These are phyloP conservation scores for Amniculicola lignicola DNA, from an alignment of 495 filamentous ascomycete species.

Conservation along the genomic window DNA sequence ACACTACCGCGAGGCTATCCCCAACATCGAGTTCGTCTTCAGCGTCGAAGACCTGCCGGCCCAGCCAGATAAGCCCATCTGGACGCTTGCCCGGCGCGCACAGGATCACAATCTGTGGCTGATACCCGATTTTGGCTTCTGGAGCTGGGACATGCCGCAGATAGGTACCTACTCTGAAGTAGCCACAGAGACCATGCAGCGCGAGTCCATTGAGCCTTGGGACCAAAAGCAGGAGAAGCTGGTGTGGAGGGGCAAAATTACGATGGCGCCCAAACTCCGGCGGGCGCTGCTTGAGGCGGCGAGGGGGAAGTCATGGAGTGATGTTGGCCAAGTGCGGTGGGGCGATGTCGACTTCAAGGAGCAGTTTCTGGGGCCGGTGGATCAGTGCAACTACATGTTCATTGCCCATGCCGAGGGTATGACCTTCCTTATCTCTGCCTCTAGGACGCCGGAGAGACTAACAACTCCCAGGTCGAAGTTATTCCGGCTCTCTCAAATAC, in stretches of 20 bases:
- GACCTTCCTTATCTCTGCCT: conserved; percentile 14
- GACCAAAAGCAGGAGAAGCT: conserved; percentile 59
- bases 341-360: conserved; percentile 21
- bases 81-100: conserved; percentile 50
- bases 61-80: conserved; percentile 44
- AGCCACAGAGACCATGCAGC: conserved; percentile 44
- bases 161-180: conserved; percentile 59
- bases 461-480: conserved; percentile 32
- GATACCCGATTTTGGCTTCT: conserved; percentile 79
- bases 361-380: conserved; percentile 49
- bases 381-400: conserved; percentile 57
- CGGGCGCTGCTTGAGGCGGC: conserved; percentile 49
- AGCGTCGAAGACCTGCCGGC: conserved; percentile 52
- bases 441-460: neutral
- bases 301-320: conserved; percentile 50
- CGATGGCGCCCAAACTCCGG: conserved; percentile 40
- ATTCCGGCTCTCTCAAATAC: conserved; percentile 59
- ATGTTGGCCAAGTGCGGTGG: conserved; percentile 53
- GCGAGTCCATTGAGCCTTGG: conserved; percentile 34
- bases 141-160: conserved; percentile 64
- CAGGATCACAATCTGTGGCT: conserved; percentile 57
- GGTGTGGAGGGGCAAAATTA: conserved; percentile 63
- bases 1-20: conserved; percentile 45
- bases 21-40: conserved; percentile 63
- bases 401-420: conserved; percentile 58